Evolutionary conservation across 2,329 filamentous ascomycete genomes (phyloP).

Genomic region (Amauroascus niger): DNA sequence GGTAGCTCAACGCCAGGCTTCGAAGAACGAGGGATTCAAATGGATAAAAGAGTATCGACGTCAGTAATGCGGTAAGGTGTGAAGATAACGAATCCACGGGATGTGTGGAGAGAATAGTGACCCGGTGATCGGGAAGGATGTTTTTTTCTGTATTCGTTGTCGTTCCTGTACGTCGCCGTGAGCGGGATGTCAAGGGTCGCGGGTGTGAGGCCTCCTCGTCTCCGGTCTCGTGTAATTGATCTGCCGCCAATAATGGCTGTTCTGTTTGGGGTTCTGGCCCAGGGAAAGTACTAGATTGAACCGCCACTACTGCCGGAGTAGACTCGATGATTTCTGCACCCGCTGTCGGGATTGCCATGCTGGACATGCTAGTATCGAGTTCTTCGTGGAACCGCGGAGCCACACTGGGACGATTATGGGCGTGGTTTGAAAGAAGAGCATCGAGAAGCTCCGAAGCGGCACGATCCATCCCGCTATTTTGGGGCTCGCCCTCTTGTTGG

Average conservation of each 20-base stretch:
- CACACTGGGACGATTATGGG: background rate
- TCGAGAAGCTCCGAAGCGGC: conserved; percentile 28
- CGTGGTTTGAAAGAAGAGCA: conserved; percentile 24
- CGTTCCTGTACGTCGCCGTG: conserved; percentile 15
- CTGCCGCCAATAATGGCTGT: conserved; percentile 8
- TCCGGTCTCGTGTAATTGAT: background rate
- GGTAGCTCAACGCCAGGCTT: conserved; percentile 31
- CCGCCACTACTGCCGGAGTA: background rate
- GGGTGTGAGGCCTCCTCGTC: conserved; percentile 12
- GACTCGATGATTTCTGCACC: background rate
- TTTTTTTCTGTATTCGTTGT: background rate
- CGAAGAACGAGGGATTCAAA: conserved; percentile 35
- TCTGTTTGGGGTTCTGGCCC: background rate
- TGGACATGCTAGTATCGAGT: background rate
- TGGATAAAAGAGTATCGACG: conserved; percentile 32
- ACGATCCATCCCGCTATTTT: conserved; percentile 24
- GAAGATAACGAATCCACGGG: conserved; percentile 36
- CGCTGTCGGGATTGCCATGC: background rate
- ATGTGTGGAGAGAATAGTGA: conserved; percentile 36
- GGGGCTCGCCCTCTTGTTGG: conserved; percentile 14
- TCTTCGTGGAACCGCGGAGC: conserved; percentile 6
- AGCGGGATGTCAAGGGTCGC: conserved; percentile 16
- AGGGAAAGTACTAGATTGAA: background rate
- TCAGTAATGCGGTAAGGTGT: conserved; percentile 32
- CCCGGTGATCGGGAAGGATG: conserved; percentile 26